Evolutionary conservation across 805 yeast species (phyloP), one percentile per base, ranked within the genome.

Genomic region (Ogataea zsoltii): DNA sequence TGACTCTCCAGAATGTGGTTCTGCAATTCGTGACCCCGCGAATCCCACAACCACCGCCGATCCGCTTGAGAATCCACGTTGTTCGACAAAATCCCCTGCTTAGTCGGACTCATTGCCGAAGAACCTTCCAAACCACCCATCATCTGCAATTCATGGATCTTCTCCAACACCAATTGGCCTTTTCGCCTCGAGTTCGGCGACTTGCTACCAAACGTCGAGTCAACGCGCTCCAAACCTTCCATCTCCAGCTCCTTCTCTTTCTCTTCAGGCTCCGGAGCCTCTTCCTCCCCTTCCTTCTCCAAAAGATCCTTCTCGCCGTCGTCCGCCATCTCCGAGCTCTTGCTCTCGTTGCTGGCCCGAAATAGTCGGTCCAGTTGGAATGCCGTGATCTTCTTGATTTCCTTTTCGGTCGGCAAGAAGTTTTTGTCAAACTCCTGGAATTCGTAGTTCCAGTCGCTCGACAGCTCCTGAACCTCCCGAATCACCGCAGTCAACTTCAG

Each of bases 391-490:
- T 88, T 75, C 4, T 96, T 83, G 54, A 94, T 87, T 73, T 94
- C 99, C 57, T 84, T 88, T 63, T 94, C 98, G 7, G 96, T 82
- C 1, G 98, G 98, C 48, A 92, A 75, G 60, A 77, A 94, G 16
- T 75, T 74, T 35, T 76, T 75, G 48, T 88, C 97, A 67, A 94
- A 92, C 7, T 80, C 85, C 30, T 80, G 75, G 57, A 94, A 90
- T 46, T 85, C 96, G 17, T 66, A 56, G 65, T 92, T 96, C 98
- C 98, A 94, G 33, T 73, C 77, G 17, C 88, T 90, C 2, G 96
- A 91, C 23, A 83, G 68, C 45, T 85, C 90, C 58, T 92, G 97
- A 14, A 92, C 71, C 29, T 76, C 76, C 55, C 92, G 71, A 21
- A 90, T 66, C 2, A 86, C 76, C 0, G 77, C 68, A 58, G 95